A percentile compares a stretch with the other conserved stretches of the same genome.
phyloP scores from a whole-genome alignment of 192 early-diverging fungal species.

The Kickxella alabastrina region DNA sequence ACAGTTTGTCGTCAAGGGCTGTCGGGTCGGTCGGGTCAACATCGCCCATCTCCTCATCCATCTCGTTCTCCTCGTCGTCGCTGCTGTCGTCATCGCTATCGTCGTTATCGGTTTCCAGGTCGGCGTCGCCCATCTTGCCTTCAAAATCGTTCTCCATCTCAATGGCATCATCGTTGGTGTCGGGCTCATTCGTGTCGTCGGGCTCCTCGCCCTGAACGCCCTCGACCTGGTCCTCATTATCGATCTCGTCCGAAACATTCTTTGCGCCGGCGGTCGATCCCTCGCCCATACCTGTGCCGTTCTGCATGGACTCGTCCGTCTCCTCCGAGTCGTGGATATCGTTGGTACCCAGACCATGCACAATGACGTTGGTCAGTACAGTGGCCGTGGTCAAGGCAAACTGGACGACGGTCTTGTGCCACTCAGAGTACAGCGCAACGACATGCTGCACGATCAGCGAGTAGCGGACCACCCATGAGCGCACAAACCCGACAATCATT shows the following conservation, averaged over 20 bases:
- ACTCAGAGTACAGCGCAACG: slow-evolving; percentile 51
- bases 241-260: slow-evolving; percentile 97
- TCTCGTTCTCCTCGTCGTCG: slow-evolving; percentile 62
- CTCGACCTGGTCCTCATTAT: slow-evolving; percentile 93
- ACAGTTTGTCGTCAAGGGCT: slow-evolving; percentile 95
- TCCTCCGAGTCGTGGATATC: slow-evolving; percentile 63
- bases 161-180: slow-evolving; percentile 81
- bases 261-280: slow-evolving; percentile 82
- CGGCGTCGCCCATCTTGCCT: slow-evolving; percentile 83
- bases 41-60: slow-evolving; percentile 90
- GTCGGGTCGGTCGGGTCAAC: slow-evolving; percentile 82
- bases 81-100: slow-evolving; percentile 69
- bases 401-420: slow-evolving; percentile 71
- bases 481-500: slow-evolving; percentile 7
- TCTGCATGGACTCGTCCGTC: slow-evolving; percentile 46
- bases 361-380: slow-evolving; percentile 55
- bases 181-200: slow-evolving; percentile 57
- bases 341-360: slow-evolving; percentile 86
- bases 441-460: slow-evolving; percentile 53
- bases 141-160: slow-evolving; percentile 98
- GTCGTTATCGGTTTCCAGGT: slow-evolving; percentile 70
- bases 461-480: slow-evolving; percentile 41
- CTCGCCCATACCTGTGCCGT: slow-evolving; percentile 87
- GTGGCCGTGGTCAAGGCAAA: slow-evolving; percentile 46
- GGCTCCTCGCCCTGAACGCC: slow-evolving; percentile 74